Evolutionary conservation across 345 rosid species (phyloP), one percentile per base, ranked within the genome.

Genomic region (Punica granatum): DNA sequence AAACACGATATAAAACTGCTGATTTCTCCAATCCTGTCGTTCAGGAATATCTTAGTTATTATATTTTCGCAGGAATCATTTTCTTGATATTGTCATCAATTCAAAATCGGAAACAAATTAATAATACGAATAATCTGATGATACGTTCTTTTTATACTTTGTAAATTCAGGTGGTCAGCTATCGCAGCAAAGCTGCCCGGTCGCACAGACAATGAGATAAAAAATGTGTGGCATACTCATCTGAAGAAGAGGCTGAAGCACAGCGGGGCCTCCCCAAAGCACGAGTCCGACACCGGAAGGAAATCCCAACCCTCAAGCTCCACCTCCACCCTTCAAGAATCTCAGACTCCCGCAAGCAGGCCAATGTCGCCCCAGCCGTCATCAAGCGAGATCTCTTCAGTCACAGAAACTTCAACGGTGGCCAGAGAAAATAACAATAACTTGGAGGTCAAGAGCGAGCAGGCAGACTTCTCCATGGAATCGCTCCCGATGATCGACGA

Each of bases 191-290:
- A 64, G 66, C 60, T 92, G 21, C 92, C 95, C 0, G 98, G 98
- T 66, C 86, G 98, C 39, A 92, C 98, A 0, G 98, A 92, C 67
- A 92, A 92, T 37, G 98, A 92, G 74, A 90, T 92, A 3, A 92
- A 92, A 68, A 92, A 92, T 73, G 89, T 92, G 7, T 89, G 98
- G 98, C 96, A 92, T 71, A 90, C 98, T 34, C 90, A 92, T 77
- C 83, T 92, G 76, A 90, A 90, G 83, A 92, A 90, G 76, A 86
- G 75, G 70, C 84, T 82, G 11, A 73, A 79, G 59, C 80, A 70
- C 68, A 73, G 77, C 64, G 79, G 80, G 16, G 71, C 65, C 10
- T 59, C 13, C 14, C 62, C 53, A 1, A 63, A 16, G 48, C 23
- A 34, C n/a, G 58, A 63, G n/a, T 46, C 73, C 16, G 69, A 21